Evolutionary conservation across 2,329 filamentous ascomycete genomes (phyloP), one percentile per base, ranked within the genome.

Genomic region (Hypocrella siamensis): DNA sequence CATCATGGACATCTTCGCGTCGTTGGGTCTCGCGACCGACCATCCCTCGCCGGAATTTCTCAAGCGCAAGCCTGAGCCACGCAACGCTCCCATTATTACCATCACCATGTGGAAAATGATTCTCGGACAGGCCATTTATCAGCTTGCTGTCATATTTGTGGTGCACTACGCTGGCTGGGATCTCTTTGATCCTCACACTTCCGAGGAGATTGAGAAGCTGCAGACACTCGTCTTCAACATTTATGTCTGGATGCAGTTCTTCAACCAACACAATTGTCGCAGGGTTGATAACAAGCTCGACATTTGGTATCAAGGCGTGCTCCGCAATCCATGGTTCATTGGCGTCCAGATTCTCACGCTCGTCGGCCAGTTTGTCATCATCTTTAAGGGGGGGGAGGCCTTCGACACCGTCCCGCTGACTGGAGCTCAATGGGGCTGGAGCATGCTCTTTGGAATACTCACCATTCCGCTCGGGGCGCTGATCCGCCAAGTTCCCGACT

Each of bases 101-200:
- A 58, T 76, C 28, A 75, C 71, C 26, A 88, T 88, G 81, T 81
- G 79, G 77, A 90, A 90, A 59, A 90, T 86, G 80, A 86, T 90
- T 37, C 70, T 85, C 33, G 81, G 80, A 1, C 79, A 90, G 49
- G 68, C 78, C 6, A 70, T 86, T 39, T 85, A 79, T 50, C 79
- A 90, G 50, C 67, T 88, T 0, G 63, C 39, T 6, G 58, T 73
- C 8, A 67, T 70, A 1, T 65, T 75, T 31, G 53, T 66, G 0
- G 56, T 77, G 1, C 65, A 80, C 48, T 79, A 78, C 36, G 70
- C 64, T 1, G 75, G 71, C 2, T 55, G 56, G 32, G 47, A 55
- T 6, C 67, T 79, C 22, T 61, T 79, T 12, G 77, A 42, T 52
- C 77, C 26, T 46, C 57, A 63, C 30, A 51, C 48, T 1, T 27